These are phyloP conservation scores for Cunninghamia lanceolata DNA, from an alignment of 75 land plant genomes.

Conservation along the genomic window DNA sequence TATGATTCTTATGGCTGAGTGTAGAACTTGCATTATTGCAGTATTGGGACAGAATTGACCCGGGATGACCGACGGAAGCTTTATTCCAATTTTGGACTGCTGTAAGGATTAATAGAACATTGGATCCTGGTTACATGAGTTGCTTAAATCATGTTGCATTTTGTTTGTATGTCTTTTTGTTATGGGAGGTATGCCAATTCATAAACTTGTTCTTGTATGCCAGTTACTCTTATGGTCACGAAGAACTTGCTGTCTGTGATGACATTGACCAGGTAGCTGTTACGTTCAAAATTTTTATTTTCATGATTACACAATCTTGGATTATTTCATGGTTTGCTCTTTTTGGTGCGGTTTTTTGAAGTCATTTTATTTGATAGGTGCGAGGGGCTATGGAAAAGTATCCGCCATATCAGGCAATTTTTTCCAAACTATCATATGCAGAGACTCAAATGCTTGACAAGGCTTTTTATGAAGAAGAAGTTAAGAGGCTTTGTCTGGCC, in stretches of 20 bases:
- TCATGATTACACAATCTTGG: background rate
- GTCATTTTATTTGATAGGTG: constrained; percentile 44
- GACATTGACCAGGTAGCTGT: constrained; percentile 88
- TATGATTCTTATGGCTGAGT: background rate
- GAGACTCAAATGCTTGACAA: constrained; percentile 99
- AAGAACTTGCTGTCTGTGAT: constrained; percentile 94
- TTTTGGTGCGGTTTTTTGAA: background rate
- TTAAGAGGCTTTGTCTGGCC: constrained; percentile 89
- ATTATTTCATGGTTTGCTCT: background rate
- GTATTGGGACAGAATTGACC: constrained; percentile 98
- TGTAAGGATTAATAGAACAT: constrained; percentile 54
- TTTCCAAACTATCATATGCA: constrained; percentile 90
- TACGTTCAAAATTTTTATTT: background rate
- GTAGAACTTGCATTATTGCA: constrained; percentile 17
- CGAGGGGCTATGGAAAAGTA: constrained; percentile 96
- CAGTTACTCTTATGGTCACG: constrained; percentile 98
- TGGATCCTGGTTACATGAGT: background rate
- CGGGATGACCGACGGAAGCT: constrained; percentile 97
- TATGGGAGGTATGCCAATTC: background rate
- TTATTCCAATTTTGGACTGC: constrained; percentile 89
- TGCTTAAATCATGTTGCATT: background rate
- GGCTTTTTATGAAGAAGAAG: constrained; percentile 98
- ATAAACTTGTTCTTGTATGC: constrained; percentile 9
- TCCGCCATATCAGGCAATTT: constrained; percentile 94
- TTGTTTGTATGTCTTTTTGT: background rate